Base-by-base conservation (phyloP, 768 basidiomycete genomes). In the Hericium alpestre region DNA sequence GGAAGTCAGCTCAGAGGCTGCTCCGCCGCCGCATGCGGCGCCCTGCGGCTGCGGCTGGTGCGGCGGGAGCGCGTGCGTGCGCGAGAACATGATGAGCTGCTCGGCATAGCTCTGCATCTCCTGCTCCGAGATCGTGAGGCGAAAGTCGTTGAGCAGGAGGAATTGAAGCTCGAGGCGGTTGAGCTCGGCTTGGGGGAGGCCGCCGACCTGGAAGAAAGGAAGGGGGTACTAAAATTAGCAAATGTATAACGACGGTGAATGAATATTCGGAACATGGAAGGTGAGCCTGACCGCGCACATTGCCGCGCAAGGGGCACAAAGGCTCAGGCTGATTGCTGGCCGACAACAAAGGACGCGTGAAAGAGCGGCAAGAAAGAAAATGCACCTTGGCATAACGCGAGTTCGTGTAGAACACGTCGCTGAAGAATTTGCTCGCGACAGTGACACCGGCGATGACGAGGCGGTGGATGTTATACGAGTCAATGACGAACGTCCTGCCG, bases 381-480 rank as follows among this genome's bases (percentile, higher is more conserved):
- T 80, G 25, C 56, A 91, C 93, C 82, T 98, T 99, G 54, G 96
- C 96, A 68, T 99, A 99, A 32, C 95, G 80, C 9, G 95, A 96
- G 65, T 99, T 99, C 15, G 96, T 97, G 72, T 99, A 98, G 65
- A 99, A 99, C 3, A 99, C 93, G 69, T 98, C 96, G 56, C 86
- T 90, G 68, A 98, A 98, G 69, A 98, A 99, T 71, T 99, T 99
- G 75, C 90, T 93, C 22, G 95, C 95, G n/a, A 99, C 95, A 2
- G 96, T 98, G 49, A 99, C 90, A 10, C 96, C 96, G 0, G 96
- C 93, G 60, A 99, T 98, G 65, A 98, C 90, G 46, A 99, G 78
- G 50, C 96, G 81, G 70, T 99, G 96, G 23, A 99, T 88, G 67
- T 99, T 99, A 72, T 85, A 98, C 49, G 87, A 90, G 72, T 99